Conservation (phyloP, 345 rosid species). For the Microthlaspi erraticum region DNA sequence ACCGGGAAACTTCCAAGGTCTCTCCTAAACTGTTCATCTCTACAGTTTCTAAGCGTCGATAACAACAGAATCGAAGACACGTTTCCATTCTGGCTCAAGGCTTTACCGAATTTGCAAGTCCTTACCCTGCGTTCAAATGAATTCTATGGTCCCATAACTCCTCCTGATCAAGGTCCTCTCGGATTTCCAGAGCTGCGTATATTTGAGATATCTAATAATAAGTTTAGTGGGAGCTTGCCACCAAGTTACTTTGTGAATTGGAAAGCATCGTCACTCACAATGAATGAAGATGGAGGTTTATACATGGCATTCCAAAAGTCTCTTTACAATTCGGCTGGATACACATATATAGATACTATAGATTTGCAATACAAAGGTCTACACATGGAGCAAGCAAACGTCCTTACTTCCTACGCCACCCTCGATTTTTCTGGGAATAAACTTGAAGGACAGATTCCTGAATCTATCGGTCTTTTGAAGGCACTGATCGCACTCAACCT, state of each 20-base stretch:
- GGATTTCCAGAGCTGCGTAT: slow-evolving; percentile 9
- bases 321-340: too few species aligned
- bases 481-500: slow-evolving; percentile 32
- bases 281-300: slow-evolving; percentile 5
- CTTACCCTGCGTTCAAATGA: slow-evolving; percentile 2
- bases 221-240: slow-evolving; percentile 23
- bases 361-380: slow-evolving; percentile 33
- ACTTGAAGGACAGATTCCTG: slow-evolving; percentile 8
- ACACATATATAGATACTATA: background rate
- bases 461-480: slow-evolving; percentile 24
- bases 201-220: slow-evolving; percentile 20
- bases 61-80: slow-evolving; percentile 12
- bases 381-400: background rate
- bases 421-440: slow-evolving; percentile 24
- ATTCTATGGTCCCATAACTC: slow-evolving; percentile 4
- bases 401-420: slow-evolving; percentile 1
- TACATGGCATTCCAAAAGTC: too few species aligned
- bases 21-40: slow-evolving; percentile 20
- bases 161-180: slow-evolving; percentile 26
- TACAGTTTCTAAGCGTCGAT: slow-evolving; percentile 10
- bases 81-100: slow-evolving; percentile 24
- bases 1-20: slow-evolving; percentile 26
- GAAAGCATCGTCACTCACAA: background rate
- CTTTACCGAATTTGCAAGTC: slow-evolving; percentile 18
- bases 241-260: slow-evolving; percentile 21